Conservation (phyloP, 2,329 filamentous ascomycete species). For the Calonectria leucothoes region DNA sequence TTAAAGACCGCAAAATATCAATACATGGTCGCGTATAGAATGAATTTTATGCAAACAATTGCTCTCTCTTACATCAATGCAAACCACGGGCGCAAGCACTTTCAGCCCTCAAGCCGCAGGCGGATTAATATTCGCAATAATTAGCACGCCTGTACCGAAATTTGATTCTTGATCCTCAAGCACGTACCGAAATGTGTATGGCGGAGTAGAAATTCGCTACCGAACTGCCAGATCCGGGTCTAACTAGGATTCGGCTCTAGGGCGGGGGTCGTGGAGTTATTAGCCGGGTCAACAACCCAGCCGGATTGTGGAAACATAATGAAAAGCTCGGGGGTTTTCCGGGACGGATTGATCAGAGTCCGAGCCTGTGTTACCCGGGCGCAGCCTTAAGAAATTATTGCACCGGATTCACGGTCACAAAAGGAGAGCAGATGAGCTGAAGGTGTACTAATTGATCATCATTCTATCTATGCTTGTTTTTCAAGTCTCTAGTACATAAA, state of each 20-base stretch:
- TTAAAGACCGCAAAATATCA: no score
- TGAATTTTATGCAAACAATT: not conserved
- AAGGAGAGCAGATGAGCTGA: not conserved
- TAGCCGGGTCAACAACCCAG: not conserved
- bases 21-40: no score
- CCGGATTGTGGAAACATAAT: not conserved
- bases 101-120: not conserved
- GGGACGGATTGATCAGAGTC: not conserved
- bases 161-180: not conserved
- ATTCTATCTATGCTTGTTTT: not conserved
- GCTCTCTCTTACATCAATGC: no score
- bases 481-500: not conserved
- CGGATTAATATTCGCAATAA: not conserved
- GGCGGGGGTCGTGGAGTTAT: not conserved
- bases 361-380: not conserved
- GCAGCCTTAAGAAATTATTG: not conserved
- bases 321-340: not conserved
- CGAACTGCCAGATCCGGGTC: not conserved
- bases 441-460: not conserved
- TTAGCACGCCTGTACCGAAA: not conserved
- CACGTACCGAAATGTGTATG: not conserved
- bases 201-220: not conserved
- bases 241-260: not conserved
- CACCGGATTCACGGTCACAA: not conserved
- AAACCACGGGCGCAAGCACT: not conserved